These are phyloP conservation scores for Candida qinlingensis DNA, from an alignment of 805 yeast species.

Conservation along the genomic window DNA sequence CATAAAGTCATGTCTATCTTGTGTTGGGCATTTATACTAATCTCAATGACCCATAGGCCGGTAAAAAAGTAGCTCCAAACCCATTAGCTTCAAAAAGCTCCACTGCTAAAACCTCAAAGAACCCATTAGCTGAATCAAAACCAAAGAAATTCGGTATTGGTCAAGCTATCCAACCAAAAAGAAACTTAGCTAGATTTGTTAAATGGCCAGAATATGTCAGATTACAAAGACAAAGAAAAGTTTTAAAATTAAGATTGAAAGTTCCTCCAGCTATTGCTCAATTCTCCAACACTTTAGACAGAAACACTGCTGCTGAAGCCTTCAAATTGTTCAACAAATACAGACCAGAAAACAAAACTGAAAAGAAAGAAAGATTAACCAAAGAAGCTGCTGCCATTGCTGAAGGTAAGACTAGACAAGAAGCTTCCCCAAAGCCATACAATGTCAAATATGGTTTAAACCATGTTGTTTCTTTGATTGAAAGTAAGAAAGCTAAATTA, in stretches of 20 bases:
- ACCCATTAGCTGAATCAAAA: slow-evolving; percentile 85
- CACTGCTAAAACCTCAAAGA: slow-evolving; percentile 57
- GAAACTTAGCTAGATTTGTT: slow-evolving; percentile 94
- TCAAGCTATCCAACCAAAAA: slow-evolving; percentile 90
- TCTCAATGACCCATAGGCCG: slow-evolving; percentile 23
- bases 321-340: slow-evolving; percentile 98
- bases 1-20: neutral
- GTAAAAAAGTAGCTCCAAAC: slow-evolving; percentile 95
- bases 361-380: slow-evolving; percentile 98
- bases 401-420: slow-evolving; percentile 96
- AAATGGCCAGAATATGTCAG: slow-evolving; percentile 99
- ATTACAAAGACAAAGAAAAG: slow-evolving; percentile 98
- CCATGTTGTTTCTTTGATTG: slow-evolving; percentile 96
- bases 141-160: slow-evolving; percentile 97
- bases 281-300: slow-evolving; percentile 93
- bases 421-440: slow-evolving; percentile 94
- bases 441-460: slow-evolving; percentile 97
- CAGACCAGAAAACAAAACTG: slow-evolving; percentile 96
- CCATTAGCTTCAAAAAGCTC: slow-evolving; percentile 77
- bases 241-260: slow-evolving; percentile 91
- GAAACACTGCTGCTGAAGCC: slow-evolving; percentile 97
- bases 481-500: slow-evolving; percentile 97
- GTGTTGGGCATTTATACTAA: slow-evolving; percentile 4
- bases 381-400: slow-evolving; percentile 99
- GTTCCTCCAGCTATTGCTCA: slow-evolving; percentile 99